Base-by-base conservation (phyloP, 768 basidiomycete genomes). In the Phlegmacium glaucopus region DNA sequence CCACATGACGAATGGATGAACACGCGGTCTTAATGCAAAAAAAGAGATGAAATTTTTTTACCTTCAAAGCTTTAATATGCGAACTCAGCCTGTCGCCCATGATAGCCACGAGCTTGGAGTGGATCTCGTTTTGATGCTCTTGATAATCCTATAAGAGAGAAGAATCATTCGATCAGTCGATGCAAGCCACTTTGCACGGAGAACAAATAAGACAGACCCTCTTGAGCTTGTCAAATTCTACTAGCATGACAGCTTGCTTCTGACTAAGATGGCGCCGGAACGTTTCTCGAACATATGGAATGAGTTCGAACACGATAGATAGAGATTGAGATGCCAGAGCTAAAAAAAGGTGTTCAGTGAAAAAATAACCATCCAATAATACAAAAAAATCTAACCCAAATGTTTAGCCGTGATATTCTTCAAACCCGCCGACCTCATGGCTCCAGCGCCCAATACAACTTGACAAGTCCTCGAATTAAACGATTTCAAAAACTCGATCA, bases 331-430 rank as follows among this genome's bases (percentile, higher is more conserved):
- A 97, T 3, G 96, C 96, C 38, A 99, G 79, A 25, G 94, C 94
- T 94, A 50, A 58, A 37, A 49, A 45, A 50, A 52, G 39, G 22
- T n/a, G n/a, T 25, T 46, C 48, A 37, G 56, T 41, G 30, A 37
- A 27, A 28, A 18, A n/a, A n/a, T n/a, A n/a, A n/a, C n/a, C 18
- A 22, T 13, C 36, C 22, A 45, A 16, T 9, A 32, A 30, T 28
- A 36, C 2, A 43, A 18, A 42, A 29, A 42, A 13, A 44, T 49
- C 50, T 60, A 79, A 51, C 93, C 94, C 17, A 99, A 77, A 72
- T 99, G 95, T 65, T 93, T 96, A 34, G 96, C 96, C 0, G 96
- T 97, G 62, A 99, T 99, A 62, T 98, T 95, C 69, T 91, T 97
- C 59, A 99, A 69, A 6, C 96, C 96, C 15, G 96, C 96, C 13